Conservation (phyloP, 345 rosid species). For the Euphorbia lathyris region DNA sequence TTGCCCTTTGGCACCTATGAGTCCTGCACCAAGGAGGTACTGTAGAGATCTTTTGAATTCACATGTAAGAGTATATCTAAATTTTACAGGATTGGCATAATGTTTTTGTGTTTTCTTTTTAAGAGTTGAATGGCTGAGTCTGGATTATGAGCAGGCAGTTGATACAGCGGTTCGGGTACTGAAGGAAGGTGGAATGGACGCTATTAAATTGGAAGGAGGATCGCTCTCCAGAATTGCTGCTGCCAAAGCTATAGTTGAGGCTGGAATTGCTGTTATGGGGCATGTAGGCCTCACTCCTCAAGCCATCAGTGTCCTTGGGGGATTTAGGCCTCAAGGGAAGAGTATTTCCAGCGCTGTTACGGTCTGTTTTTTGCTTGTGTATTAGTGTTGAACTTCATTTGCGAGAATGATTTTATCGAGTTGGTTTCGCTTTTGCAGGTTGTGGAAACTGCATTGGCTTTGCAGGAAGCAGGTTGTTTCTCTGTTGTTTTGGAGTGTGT, state of each 20-base stretch:
- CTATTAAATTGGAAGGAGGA: constrained; percentile 91
- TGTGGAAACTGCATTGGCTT: constrained; percentile 88
- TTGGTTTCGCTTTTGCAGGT: constrained; percentile 45
- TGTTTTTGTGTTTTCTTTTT: background rate
- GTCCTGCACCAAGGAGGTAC: constrained; percentile 62
- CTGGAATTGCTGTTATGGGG: constrained; percentile 94
- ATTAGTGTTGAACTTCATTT: background rate
- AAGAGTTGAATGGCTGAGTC: constrained; percentile 16
- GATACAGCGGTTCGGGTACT: constrained; percentile 76
- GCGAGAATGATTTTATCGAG: background rate
- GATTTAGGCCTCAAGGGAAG: constrained; percentile 92
- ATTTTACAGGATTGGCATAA: background rate
- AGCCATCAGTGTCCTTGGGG: constrained; percentile 95
- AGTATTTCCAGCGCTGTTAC: constrained; percentile 72
- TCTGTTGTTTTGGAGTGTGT: constrained; percentile 91
- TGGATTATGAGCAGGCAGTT: constrained; percentile 63
- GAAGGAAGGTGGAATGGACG: constrained; percentile 95
- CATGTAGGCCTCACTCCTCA: constrained; percentile 97
- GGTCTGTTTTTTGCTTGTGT: constrained; percentile 32
- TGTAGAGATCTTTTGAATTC: background rate
- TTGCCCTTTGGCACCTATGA: constrained; percentile 89
- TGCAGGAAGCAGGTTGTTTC: constrained; percentile 93
- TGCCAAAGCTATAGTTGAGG: constrained; percentile 82
- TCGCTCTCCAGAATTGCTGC: constrained; percentile 73
- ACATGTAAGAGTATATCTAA: no score